Base-by-base conservation (phyloP, 139 green algal species). In the Desmodesmus armatus region DNA sequence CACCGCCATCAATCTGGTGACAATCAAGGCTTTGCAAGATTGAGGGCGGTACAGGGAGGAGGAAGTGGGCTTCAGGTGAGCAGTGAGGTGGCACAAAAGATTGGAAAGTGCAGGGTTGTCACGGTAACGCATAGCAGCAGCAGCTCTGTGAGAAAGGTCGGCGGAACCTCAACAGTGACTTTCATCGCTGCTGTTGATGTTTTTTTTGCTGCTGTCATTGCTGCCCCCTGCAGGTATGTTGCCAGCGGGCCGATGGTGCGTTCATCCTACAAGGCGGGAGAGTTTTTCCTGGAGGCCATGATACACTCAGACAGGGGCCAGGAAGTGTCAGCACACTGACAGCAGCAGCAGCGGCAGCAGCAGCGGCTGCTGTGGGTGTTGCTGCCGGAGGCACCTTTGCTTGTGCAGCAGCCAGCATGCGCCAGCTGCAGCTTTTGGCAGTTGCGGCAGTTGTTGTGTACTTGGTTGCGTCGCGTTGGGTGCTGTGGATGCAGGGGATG, bases 251-350 rank as follows among this genome's bases (percentile, higher is more conserved):
- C 97, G 3, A 91, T 99, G 93, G 97, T 99, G 60, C 91, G 97
- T 13, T 98, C 94, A 3, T 97, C 92, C 3, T 99, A 99, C 92
- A 93, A 94, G 33, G 97, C 97, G 21, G 97, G 97, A 0, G 96
- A 99, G 89, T 98, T 98, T 78, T 99, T 96, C 87, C 86, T 98
- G 49, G 93, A 98, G 87, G 93, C 91, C 0, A 96, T 98, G 93
- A 92, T 96, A 31, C 84, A 92, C 73, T 33, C 60, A 0, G 91
- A 94, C 85, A 66, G 87, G 39, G 71, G 15, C 29, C 6, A 27
- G 37, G 39, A 27, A 70, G 76, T 53, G 71, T 51, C 51, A 82
- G 63, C 63, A 72, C 29, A 41, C 2, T 27, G 27, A 72, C n/a
- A 72, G 6, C 63, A 44, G 63, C 63, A 43, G 31, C 63, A 25